Evolutionary conservation across 129 eudicot species (phyloP).

Genomic region (Lactuca sativa): DNA sequence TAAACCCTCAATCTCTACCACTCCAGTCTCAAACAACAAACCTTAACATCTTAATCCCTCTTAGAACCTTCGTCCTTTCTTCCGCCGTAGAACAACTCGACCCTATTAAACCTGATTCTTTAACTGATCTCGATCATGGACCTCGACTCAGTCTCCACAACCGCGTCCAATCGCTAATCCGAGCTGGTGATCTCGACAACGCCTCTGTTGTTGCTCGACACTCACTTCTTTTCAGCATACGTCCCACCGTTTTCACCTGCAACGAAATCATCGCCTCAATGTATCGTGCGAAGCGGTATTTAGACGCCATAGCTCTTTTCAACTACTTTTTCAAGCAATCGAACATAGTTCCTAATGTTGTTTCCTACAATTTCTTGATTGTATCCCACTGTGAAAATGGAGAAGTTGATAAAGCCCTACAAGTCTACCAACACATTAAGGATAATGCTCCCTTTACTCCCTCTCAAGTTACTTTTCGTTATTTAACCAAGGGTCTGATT

Average conservation of each 20-base stretch:
- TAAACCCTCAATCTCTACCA: slow-evolving; percentile 16
- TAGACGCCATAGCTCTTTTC: slow-evolving; percentile 55
- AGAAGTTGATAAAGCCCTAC: slow-evolving; percentile 54
- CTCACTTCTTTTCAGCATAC: slow-evolving; percentile 20
- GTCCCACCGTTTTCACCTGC: slow-evolving; percentile 94
- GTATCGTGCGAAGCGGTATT: slow-evolving; percentile 64
- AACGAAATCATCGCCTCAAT: slow-evolving; percentile 84
- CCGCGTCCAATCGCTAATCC: too few species aligned
- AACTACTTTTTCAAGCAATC: too few species aligned
- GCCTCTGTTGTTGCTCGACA: too few species aligned
- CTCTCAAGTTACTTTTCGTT: slow-evolving; percentile 50
- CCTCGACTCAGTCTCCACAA: slow-evolving; percentile 13
- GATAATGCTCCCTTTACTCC: slow-evolving; percentile 78
- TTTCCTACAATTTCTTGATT: too few species aligned
- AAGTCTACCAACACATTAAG: slow-evolving; percentile 52
- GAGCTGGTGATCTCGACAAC: too few species aligned
- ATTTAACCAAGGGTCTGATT: slow-evolving; percentile 40
- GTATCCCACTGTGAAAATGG: not conserved
- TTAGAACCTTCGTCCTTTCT: slow-evolving; percentile 57
- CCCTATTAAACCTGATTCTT: slow-evolving; percentile 67
- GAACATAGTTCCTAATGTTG: too few species aligned
- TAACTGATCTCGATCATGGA: slow-evolving; percentile 57
- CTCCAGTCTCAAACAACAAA: slow-evolving; percentile 22
- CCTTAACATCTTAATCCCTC: slow-evolving; percentile 34
- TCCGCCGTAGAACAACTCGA: slow-evolving; percentile 69